These are phyloP conservation scores for Phytophthora palmivora DNA, from an alignment of 352 stramenopile species.

Conservation along the genomic window DNA sequence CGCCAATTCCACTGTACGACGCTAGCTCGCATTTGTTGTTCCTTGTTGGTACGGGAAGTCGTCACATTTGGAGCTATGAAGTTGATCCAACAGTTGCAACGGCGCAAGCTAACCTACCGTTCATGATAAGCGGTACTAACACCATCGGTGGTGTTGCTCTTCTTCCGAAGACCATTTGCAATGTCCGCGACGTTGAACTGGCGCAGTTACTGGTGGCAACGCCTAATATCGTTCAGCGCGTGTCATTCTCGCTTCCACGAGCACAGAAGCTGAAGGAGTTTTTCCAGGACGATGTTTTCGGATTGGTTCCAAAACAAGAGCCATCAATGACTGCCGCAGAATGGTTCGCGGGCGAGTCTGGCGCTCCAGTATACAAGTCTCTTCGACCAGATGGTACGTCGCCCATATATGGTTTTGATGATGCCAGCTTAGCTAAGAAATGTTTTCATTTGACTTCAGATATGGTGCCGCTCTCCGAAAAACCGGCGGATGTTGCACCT, in stretches of 20 bases:
- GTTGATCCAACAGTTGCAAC: constrained; percentile 45
- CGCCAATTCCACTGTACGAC: constrained; percentile 74
- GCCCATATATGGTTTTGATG: not conserved
- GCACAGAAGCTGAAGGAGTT: constrained; percentile 71
- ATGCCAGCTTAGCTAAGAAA: constrained; percentile 2
- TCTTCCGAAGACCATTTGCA: constrained; percentile 67
- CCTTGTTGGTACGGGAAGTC: constrained; percentile 67
- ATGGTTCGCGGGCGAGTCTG: constrained; percentile 68
- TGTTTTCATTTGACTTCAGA: constrained; percentile 27
- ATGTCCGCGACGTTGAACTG: constrained; percentile 77
- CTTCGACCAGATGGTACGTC: constrained; percentile 57
- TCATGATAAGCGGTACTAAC: constrained; percentile 51
- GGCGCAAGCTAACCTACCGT: constrained; percentile 70
- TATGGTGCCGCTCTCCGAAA: constrained; percentile 74
- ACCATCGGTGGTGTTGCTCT: constrained; percentile 68
- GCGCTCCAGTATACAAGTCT: constrained; percentile 55
- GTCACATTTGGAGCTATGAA: constrained; percentile 83
- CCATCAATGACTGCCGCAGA: constrained; percentile 43
- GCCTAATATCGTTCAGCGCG: constrained; percentile 51
- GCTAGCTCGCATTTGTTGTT: constrained; percentile 71
- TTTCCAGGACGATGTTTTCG: constrained; percentile 86
- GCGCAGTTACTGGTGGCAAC: constrained; percentile 70
- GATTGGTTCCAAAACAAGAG: constrained; percentile 37
- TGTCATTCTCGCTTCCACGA: constrained; percentile 75
- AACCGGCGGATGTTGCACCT: constrained; percentile 42